Conservation (phyloP, 1,139 yeast genomes). For the Nematodospora anomalae region DNA sequence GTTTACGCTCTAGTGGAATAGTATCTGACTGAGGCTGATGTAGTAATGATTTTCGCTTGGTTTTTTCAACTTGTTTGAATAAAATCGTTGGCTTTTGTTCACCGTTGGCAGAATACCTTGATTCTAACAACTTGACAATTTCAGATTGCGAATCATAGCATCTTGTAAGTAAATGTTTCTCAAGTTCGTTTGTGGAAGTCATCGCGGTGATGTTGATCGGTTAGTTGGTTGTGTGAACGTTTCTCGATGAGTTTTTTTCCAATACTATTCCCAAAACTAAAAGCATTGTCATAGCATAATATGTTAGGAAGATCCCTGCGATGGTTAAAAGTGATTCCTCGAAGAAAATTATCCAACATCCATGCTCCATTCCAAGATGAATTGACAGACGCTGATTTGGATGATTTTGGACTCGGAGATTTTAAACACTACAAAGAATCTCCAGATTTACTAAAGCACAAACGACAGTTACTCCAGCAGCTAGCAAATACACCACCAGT, state of each 20-base stretch:
- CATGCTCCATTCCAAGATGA: constrained; percentile 45
- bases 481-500: not conserved
- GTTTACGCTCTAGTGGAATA: constrained; percentile 20
- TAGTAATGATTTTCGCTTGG: constrained; percentile 21
- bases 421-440: constrained; percentile 42
- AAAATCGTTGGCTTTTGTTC: constrained; percentile 59
- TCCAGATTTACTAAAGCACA: constrained; percentile 23
- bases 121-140: constrained; percentile 51
- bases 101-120: constrained; percentile 58
- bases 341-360: constrained; percentile 15
- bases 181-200: constrained; percentile 33
- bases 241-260: no score
- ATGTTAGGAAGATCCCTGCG: no score
- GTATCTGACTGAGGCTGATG: constrained; percentile 15
- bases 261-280: no score
- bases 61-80: constrained; percentile 21
- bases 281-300: no score
- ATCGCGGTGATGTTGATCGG: constrained; percentile 1
- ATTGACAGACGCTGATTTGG: constrained; percentile 32
- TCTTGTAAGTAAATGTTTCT: constrained; percentile 51
- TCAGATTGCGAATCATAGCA: constrained; percentile 42
- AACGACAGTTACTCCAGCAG: constrained; percentile 3
- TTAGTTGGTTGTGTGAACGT: not conserved
- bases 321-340: no score
- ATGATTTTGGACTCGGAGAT: constrained; percentile 40